phyloP scores from a whole-genome alignment of 164 flowering plant species.

The Liriodendron chinense region DNA sequence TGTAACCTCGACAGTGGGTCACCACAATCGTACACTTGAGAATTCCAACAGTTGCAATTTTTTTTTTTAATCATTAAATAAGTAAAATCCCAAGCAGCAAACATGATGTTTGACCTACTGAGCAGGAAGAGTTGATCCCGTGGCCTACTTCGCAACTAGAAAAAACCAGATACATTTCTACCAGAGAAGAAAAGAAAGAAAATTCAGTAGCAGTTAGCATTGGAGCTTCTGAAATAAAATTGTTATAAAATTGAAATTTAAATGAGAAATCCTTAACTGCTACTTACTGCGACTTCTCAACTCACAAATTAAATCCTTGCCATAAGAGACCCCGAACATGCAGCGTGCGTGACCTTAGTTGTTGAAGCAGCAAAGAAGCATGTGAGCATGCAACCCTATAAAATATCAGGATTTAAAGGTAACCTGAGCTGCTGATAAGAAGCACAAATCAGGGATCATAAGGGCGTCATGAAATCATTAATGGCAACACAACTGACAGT shows the following conservation, averaged over 20 bases:
- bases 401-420: slow-evolving; percentile 6
- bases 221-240: no score
- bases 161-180: no score
- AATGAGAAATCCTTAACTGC: neutral
- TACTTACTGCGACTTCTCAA: neutral
- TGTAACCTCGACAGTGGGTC: no score
- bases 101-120: no score
- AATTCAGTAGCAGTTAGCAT: neutral
- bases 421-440: slow-evolving; percentile 1
- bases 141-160: no score
- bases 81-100: no score
- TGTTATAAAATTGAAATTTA: neutral
- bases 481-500: slow-evolving; percentile 18
- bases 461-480: neutral
- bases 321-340: slow-evolving; percentile 17
- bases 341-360: slow-evolving; percentile 31
- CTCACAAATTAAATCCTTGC: neutral
- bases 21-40: no score
- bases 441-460: slow-evolving; percentile 1
- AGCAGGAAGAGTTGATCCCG: no score
- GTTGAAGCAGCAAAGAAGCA: slow-evolving; percentile 37
- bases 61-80: no score
- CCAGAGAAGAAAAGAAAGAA: no score
- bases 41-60: no score
- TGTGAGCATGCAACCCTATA: slow-evolving; percentile 30